phyloP scores from a whole-genome alignment of 345 rosid genomes.

The Boechera stricta region DNA sequence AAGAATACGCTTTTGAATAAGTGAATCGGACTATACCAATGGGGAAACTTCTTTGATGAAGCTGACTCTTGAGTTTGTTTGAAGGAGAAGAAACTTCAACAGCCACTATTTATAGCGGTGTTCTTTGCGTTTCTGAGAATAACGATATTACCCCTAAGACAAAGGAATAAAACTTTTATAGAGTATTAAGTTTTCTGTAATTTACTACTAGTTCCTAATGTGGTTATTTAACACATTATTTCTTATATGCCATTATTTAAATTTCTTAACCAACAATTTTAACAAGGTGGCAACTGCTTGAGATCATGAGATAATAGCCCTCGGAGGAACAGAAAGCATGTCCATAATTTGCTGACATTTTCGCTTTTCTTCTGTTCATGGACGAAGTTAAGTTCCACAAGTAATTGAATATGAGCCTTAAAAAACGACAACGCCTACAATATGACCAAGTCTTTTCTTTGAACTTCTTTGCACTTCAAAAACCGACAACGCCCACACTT shows the following conservation, averaged over 20 bases:
- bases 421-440: slow-evolving; percentile 3
- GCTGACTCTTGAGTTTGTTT: slow-evolving; percentile 29
- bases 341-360: slow-evolving; percentile 33
- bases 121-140: neutral
- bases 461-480: neutral
- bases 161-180: neutral
- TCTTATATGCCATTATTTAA: neutral
- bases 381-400: slow-evolving; percentile 11
- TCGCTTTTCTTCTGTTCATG: neutral
- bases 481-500: neutral
- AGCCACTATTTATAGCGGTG: slow-evolving; percentile 17
- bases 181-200: no score
- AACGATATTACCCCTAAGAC: slow-evolving; percentile 2
- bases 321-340: slow-evolving; percentile 37
- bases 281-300: slow-evolving; percentile 22
- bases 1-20: slow-evolving; percentile 23
- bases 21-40: slow-evolving; percentile 20
- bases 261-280: neutral
- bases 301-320: neutral
- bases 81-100: slow-evolving; percentile 15
- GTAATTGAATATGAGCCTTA: slow-evolving; percentile 15
- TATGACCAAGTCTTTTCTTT: slow-evolving; percentile 29
- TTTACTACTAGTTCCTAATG: neutral
- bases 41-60: neutral
- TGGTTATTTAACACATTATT: neutral